These are phyloP conservation scores for Penicillium paxilli DNA, from an alignment of 495 filamentous ascomycete species.

Conservation along the genomic window DNA sequence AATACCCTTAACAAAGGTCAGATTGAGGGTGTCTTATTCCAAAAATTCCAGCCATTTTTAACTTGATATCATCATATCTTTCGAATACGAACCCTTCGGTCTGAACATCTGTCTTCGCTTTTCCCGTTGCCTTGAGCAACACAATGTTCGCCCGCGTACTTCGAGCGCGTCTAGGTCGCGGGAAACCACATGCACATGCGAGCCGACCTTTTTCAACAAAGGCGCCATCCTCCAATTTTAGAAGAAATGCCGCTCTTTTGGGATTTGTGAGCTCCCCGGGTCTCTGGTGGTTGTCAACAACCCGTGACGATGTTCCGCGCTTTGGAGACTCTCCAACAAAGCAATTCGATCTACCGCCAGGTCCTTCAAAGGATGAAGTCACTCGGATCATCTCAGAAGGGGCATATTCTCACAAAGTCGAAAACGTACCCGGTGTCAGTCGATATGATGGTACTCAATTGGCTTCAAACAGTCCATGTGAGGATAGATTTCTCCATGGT, in stretches of 20 bases:
- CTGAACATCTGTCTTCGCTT: not conserved
- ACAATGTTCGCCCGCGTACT: not conserved
- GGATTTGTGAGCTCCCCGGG: constrained; percentile 16
- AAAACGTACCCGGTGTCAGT: constrained; percentile 27
- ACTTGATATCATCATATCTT: not conserved
- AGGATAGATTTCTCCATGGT: constrained; percentile 50
- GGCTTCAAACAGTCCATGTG: constrained; percentile 46
- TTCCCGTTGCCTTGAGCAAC: not conserved
- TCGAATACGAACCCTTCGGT: no score
- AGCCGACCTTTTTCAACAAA: constrained; percentile 18
- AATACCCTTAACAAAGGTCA: not conserved
- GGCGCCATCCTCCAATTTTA: constrained; percentile 6
- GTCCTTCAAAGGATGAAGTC: constrained; percentile 23
- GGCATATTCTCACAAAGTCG: constrained; percentile 31
- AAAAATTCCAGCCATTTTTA: not conserved
- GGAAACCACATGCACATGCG: constrained; percentile 9
- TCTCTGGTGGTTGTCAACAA: constrained; percentile 23
- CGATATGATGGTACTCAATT: constrained; percentile 49
- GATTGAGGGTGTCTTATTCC: not conserved
- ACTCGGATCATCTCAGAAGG: constrained; percentile 26
- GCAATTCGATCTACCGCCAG: constrained; percentile 8
- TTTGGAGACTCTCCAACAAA: constrained; percentile 14
- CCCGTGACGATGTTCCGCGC: constrained; percentile 20
- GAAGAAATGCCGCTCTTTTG: constrained; percentile 7
- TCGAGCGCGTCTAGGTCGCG: constrained; percentile 16